phyloP scores from a whole-genome alignment of 331 rosid genomes.

The Stylosanthes scabra region DNA sequence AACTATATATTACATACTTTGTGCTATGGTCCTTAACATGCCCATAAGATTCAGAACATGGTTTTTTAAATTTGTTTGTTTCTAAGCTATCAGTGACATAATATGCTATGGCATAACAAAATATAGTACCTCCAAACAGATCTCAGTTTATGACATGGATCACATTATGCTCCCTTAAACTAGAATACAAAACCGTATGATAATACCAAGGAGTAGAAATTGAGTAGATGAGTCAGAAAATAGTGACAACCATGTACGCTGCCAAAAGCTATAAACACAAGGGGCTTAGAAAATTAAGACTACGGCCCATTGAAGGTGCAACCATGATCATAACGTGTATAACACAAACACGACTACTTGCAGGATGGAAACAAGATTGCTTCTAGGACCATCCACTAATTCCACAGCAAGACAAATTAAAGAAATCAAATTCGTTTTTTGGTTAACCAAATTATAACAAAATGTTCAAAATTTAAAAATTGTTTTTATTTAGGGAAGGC shows the following conservation, averaged over 20 bases:
- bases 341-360: slow-evolving; percentile 29
- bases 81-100: not conserved
- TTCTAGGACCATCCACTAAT: slow-evolving; percentile 24
- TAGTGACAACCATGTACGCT: slow-evolving; percentile 14
- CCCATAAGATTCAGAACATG: not conserved
- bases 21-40: not conserved
- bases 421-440: slow-evolving; percentile 11
- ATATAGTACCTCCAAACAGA: slow-evolving; percentile 4
- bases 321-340: slow-evolving; percentile 12
- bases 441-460: slow-evolving; percentile 22
- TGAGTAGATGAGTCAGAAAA: not conserved
- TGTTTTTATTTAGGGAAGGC: slow-evolving; percentile 32
- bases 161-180: not conserved
- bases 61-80: slow-evolving; percentile 5
- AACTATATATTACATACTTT: not conserved
- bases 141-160: slow-evolving; percentile 9
- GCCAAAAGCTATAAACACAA: not conserved
- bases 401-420: slow-evolving; percentile 27
- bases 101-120: slow-evolving; percentile 1
- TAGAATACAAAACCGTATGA: slow-evolving; percentile 16
- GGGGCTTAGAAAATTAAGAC: slow-evolving; percentile 24
- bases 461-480: not conserved
- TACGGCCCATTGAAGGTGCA: slow-evolving; percentile 19
- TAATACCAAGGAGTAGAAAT: not conserved
- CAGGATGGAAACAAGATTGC: slow-evolving; percentile 18